phyloP scores from a whole-genome alignment of 345 rosid genomes.

The Carallia brachiata region DNA sequence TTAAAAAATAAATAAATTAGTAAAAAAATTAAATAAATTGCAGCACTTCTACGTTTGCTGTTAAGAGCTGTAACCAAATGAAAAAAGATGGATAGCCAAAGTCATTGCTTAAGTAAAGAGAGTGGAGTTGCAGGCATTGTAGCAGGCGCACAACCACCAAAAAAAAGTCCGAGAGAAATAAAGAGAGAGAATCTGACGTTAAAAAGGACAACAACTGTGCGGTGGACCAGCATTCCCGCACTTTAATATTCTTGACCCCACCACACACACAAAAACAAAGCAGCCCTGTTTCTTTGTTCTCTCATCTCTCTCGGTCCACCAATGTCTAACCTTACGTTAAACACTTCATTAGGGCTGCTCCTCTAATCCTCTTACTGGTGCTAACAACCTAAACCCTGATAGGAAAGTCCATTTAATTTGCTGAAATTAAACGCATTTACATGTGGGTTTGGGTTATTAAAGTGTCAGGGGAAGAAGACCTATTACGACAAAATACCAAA shows the following conservation, averaged over 20 bases:
- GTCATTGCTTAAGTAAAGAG: conserved; percentile 1
- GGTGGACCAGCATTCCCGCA: conserved; percentile 34
- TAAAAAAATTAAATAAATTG: too few species aligned
- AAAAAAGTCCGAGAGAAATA: conserved; percentile 12
- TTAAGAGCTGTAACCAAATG: background rate
- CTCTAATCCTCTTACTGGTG: background rate
- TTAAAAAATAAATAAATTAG: too few species aligned
- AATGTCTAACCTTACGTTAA: conserved; percentile 1
- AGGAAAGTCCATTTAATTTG: conserved; percentile 7
- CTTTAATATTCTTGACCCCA: conserved; percentile 20
- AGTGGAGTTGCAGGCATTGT: conserved; percentile 33
- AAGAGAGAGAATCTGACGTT: conserved; percentile 25
- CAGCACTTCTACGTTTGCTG: too few species aligned
- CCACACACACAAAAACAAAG: background rate
- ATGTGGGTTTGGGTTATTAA: background rate
- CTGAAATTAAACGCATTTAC: background rate
- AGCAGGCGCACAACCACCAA: conserved; percentile 27
- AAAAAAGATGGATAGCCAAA: background rate
- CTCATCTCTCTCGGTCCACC: background rate
- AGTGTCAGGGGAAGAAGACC: conserved; percentile 2
- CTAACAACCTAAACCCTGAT: background rate
- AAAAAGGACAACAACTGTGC: conserved; percentile 25
- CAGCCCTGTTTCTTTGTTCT: background rate
- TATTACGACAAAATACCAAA: background rate
- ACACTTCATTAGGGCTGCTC: conserved; percentile 1